These are phyloP conservation scores for Coemansia sp. DNA, from an alignment of 192 early-diverging fungal genomes.

Conservation along the genomic window DNA sequence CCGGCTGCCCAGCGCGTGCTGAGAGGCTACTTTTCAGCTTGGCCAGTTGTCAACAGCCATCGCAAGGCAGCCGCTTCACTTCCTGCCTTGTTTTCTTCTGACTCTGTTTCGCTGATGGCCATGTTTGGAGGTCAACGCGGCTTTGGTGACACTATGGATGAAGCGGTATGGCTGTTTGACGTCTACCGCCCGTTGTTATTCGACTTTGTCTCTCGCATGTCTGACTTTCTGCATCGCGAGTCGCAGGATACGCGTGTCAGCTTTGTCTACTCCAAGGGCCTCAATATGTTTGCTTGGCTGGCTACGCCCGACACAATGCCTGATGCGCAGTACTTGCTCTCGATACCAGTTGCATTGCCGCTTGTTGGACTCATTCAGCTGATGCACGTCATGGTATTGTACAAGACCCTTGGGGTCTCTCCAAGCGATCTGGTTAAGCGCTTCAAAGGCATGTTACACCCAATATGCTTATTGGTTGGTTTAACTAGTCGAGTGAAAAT, in stretches of 20 bases:
- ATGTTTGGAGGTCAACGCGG: slow-evolving; percentile 96
- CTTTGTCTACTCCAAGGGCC: slow-evolving; percentile 62
- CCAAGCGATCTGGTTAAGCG: slow-evolving; percentile 42
- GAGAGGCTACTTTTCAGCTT: slow-evolving; percentile 24
- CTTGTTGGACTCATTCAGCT: slow-evolving; percentile 89
- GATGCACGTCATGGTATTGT: slow-evolving; percentile 73
- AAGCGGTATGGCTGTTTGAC: slow-evolving; percentile 70
- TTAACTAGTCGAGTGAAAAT: too few species aligned
- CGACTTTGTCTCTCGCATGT: slow-evolving; percentile 73
- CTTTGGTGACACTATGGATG: slow-evolving; percentile 79
- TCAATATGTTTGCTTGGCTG: slow-evolving; percentile 83
- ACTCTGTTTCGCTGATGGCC: slow-evolving; percentile 65
- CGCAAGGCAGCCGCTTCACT: not conserved
- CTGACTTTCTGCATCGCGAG: slow-evolving; percentile 62
- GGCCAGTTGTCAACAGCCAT: not conserved
- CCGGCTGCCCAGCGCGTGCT: slow-evolving; percentile 13
- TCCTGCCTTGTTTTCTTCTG: slow-evolving; percentile 37
- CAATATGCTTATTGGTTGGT: too few species aligned
- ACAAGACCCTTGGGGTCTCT: slow-evolving; percentile 61
- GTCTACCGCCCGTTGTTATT: slow-evolving; percentile 74
- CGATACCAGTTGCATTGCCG: slow-evolving; percentile 75
- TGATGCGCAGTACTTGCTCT: slow-evolving; percentile 67
- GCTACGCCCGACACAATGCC: slow-evolving; percentile 67
- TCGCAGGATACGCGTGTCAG: slow-evolving; percentile 58
- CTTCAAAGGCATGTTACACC: too few species aligned